Evolutionary conservation across 2,329 filamentous ascomycete genomes (phyloP), one percentile per base, ranked within the genome.

Genomic region (Pestalotiopsis fici): DNA sequence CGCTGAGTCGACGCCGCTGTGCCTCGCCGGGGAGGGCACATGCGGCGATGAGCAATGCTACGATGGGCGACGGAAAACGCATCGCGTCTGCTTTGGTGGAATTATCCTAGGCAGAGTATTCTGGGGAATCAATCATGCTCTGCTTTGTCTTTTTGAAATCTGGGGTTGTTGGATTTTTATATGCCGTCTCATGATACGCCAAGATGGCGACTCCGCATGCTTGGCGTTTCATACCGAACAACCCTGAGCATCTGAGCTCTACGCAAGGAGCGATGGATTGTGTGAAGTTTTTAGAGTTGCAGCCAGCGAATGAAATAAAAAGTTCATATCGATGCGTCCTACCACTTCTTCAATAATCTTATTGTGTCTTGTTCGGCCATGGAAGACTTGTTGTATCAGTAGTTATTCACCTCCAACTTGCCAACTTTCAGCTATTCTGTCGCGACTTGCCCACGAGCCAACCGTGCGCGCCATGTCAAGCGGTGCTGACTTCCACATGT

Each of bases 211-310:
- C 47, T 66, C 56, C 54, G n/a, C 37, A 61, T 65, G n/a, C 73
- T 75, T 74, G 73, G 73, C 71, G 74, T 75, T 75, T 75, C 73
- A 74, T 63, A 66, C 25, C 63, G 25, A 5, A 57, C 7, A 35
- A 39, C 28, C 63, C 50, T 59, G 50, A 35, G 28, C 60, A 23
- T 57, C 12, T 57, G 55, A 35, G 31, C 43, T 21, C n/a, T 50
- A 11, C 43, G 5, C 43, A 18, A n/a, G 4, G 9, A 4, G 28
- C 57, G n/a, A 18, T 57, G 15, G 57, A 5, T 23, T 57, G 23
- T 23, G 55, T 54, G 6, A 35, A 11, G 3, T 7, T 35, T 6
- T 35, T 35, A 11, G 31, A 35, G 31, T 11, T 35, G 31, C 11
- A 35, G 11, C 11, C 6, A 11, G 31, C 31, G 11, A 35, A 7